Evolutionary conservation across 306 rosid species (phyloP).

Genomic region (Biancaea sappan): DNA sequence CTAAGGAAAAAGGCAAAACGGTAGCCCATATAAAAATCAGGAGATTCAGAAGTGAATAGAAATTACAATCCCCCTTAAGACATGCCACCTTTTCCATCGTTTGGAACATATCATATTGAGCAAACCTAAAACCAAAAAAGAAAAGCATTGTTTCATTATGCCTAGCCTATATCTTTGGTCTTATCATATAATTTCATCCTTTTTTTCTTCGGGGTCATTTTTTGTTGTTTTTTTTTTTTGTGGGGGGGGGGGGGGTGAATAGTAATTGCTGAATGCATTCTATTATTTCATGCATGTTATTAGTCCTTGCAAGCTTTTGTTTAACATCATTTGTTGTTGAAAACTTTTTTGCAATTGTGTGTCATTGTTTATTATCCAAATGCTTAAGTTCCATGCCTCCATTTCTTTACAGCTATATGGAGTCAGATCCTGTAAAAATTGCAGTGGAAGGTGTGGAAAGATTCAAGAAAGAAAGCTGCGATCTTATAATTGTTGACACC

Average conservation of each 20-base stretch:
- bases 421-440: slow-evolving; percentile 82
- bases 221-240: too few relatives aligned
- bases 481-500: slow-evolving; percentile 88
- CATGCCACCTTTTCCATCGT: background rate
- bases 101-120: background rate
- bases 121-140: background rate
- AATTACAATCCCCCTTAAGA: background rate
- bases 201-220: too few relatives aligned
- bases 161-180: too few relatives aligned
- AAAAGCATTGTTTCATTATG: background rate
- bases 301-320: too few relatives aligned
- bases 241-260: too few relatives aligned
- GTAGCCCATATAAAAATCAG: too few relatives aligned
- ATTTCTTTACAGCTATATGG: slow-evolving; percentile 62
- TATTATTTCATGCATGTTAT: too few relatives aligned
- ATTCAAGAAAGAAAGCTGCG: slow-evolving; percentile 78
- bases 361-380: slow-evolving; percentile 2
- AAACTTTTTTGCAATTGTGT: background rate
- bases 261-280: too few relatives aligned
- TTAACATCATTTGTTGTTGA: background rate
- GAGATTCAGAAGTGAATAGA: too few relatives aligned
- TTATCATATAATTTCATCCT: too few relatives aligned
- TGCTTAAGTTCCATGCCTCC: slow-evolving; percentile 24
- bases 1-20: too few relatives aligned
- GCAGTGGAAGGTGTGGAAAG: slow-evolving; percentile 83